These are phyloP conservation scores for Jamesozyma rosinii DNA, from an alignment of 805 yeast genomes.

Conservation along the genomic window DNA sequence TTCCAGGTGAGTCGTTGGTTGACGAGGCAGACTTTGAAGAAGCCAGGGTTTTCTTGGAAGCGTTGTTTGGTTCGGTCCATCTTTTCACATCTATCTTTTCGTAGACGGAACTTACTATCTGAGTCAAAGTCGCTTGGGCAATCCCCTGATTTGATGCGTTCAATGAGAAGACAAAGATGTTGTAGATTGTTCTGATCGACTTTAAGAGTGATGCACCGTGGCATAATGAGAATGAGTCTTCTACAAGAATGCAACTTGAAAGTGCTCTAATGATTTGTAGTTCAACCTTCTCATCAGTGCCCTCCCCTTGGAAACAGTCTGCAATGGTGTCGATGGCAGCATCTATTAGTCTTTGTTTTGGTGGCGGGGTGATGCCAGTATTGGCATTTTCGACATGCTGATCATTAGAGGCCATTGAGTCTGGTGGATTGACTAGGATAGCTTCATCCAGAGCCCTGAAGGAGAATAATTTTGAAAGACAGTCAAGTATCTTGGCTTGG, in stretches of 20 bases:
- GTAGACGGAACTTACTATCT: conserved; percentile 77
- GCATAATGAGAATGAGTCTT: conserved; percentile 55
- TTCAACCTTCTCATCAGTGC: conserved; percentile 82
- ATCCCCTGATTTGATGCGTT: conserved; percentile 79
- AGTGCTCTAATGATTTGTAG: conserved; percentile 87
- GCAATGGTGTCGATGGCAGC: conserved; percentile 78
- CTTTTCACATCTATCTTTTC: conserved; percentile 42
- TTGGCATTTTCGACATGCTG: conserved; percentile 17
- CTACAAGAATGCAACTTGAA: conserved; percentile 78
- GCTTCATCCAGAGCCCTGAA: conserved; percentile 62
- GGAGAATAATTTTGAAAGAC: conserved; percentile 81
- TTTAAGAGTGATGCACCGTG: conserved; percentile 84
- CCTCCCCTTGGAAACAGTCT: conserved; percentile 83
- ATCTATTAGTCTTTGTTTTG: conserved; percentile 55
- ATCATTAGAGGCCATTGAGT: conserved; percentile 29
- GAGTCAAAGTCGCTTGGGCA: conserved; percentile 92
- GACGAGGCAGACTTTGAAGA: not conserved
- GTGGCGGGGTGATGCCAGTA: conserved; percentile 38
- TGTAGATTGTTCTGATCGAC: conserved; percentile 89
- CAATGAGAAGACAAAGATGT: conserved; percentile 77
- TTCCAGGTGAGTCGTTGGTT: not conserved
- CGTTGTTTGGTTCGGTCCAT: conserved; percentile 2
- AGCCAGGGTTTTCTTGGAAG: conserved; percentile 1
- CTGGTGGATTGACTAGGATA: conserved; percentile 40
- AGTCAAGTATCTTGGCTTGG: conserved; percentile 68